Evolutionary conservation across 805 yeast species (phyloP).

Genomic region (Sugiyamaella americana): DNA sequence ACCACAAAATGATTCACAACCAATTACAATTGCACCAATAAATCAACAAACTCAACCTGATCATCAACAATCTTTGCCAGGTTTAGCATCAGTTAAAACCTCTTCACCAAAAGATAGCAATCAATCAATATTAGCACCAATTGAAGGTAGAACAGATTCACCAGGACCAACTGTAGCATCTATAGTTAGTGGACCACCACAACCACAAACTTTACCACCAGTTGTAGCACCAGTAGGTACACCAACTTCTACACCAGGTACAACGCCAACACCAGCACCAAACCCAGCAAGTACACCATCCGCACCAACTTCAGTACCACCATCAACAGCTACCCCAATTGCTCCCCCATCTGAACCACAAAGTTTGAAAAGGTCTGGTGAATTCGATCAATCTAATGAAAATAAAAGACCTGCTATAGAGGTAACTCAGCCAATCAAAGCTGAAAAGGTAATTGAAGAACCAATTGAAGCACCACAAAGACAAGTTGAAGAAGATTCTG

Average conservation of each 20-base stretch:
- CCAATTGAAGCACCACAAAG: constrained; percentile 29
- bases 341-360: constrained; percentile 6
- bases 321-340: constrained; percentile 12
- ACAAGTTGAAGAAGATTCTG: constrained; percentile 40
- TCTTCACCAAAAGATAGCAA: background rate
- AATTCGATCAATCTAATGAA: background rate
- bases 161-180: background rate
- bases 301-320: constrained; percentile 9
- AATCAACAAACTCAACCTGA: background rate
- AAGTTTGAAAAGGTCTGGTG: background rate
- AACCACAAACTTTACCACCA: too few species aligned
- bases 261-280: constrained; percentile 9
- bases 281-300: background rate
- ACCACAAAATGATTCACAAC: constrained; percentile 2
- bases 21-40: background rate
- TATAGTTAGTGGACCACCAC: background rate
- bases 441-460: constrained; percentile 3
- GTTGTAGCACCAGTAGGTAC: background rate
- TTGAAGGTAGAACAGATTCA: constrained; percentile 1
- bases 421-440: background rate
- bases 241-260: constrained; percentile 10
- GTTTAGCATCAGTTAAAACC: background rate
- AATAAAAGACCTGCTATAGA: background rate
- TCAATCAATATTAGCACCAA: background rate
- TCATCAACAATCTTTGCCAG: constrained; percentile 1